phyloP scores from a whole-genome alignment of 768 basidiomycete species.

The Suillus weaverae region DNA sequence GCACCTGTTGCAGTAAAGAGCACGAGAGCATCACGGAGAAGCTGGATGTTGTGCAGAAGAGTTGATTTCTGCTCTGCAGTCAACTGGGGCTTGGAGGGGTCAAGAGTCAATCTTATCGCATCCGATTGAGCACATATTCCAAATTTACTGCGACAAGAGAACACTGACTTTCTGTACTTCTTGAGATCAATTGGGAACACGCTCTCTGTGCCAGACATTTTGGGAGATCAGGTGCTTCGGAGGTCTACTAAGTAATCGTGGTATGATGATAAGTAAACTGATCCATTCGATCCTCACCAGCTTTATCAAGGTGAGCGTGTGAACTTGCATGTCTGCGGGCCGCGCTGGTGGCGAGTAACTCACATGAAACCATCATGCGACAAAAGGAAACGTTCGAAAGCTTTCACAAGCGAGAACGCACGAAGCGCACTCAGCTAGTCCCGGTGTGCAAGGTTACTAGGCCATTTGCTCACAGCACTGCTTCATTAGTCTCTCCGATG shows the following conservation, averaged over 20 bases:
- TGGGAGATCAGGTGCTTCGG: conserved; percentile 6
- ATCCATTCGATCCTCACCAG: conserved; percentile 9
- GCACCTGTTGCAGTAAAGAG: conserved; percentile 85
- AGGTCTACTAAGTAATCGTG: conserved; percentile 5
- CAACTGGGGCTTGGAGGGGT: conserved; percentile 65
- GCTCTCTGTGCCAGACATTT: conserved; percentile 42
- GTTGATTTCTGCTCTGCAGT: conserved; percentile 58
- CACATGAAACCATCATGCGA: background rate
- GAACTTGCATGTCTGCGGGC: conserved; percentile 19
- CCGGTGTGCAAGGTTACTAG: conserved; percentile 1
- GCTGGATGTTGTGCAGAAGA: conserved; percentile 70
- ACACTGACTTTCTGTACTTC: conserved; percentile 66
- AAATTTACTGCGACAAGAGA: background rate
- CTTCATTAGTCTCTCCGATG: conserved; percentile 10
- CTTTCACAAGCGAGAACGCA: conserved; percentile 13
- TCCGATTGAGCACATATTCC: conserved; percentile 8
- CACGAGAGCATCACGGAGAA: conserved; percentile 83
- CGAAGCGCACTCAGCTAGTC: conserved; percentile 6
- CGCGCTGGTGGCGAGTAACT: conserved; percentile 5
- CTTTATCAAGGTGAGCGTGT: conserved; percentile 29
- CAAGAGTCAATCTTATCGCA: conserved; percentile 60
- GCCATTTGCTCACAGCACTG: conserved; percentile 14
- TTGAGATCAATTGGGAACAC: conserved; percentile 78
- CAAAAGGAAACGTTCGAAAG: conserved; percentile 19
- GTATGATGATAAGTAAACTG: background rate